Evolutionary conservation across 2,329 filamentous ascomycete species (phyloP), one percentile per base, ranked within the genome.

Genomic region (Coleophoma eucalyptorum): DNA sequence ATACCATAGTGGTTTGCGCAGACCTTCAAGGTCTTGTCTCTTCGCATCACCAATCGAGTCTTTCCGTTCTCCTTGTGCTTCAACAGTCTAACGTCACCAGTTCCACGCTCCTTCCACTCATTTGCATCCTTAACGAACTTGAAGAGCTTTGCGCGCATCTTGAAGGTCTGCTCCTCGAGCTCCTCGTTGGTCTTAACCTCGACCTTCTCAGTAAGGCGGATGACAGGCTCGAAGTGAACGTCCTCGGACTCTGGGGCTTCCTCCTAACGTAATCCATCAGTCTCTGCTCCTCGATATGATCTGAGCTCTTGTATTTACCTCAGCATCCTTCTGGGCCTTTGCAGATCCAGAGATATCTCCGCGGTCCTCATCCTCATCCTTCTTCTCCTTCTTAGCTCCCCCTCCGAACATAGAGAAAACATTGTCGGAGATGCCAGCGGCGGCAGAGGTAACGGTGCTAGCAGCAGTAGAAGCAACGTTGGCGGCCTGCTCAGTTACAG

Each of bases 131-230:
- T 84, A 74, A 96, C 87, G 71, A 97, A 99, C 78, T 92, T 93
- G 86, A 99, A 99, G 60, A 99, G 87, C 84, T 99, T 99, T 68
- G 94, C 94, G 65, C 94, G 90, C 93, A 97, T 97, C 86, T 97
- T 97, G 85, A 97, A 99, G 37, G 84, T 80, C 78, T 96, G 90
- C 78, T 97, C 92, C 80, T 99, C 94, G 43, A 87, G 83, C 80
- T 99, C 94, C 76, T 99, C 94, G 77, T 97, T 96, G 72, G 94
- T 97, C 83, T 96, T 96, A 68, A 84, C 88, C 68, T 97, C 93
- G 65, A 97, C 87, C 78, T 95, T 94, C 79, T 99, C 90, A 56
- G 93, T 97, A 67, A 99, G 80, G 75, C 86, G 92, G 67, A 96
- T 89, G 62, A 99, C 91, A 59, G 94, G 94, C 78, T 96, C 90